These are phyloP conservation scores for Eudorina sp. DNA, from an alignment of 139 green algal genomes.

Conservation along the genomic window DNA sequence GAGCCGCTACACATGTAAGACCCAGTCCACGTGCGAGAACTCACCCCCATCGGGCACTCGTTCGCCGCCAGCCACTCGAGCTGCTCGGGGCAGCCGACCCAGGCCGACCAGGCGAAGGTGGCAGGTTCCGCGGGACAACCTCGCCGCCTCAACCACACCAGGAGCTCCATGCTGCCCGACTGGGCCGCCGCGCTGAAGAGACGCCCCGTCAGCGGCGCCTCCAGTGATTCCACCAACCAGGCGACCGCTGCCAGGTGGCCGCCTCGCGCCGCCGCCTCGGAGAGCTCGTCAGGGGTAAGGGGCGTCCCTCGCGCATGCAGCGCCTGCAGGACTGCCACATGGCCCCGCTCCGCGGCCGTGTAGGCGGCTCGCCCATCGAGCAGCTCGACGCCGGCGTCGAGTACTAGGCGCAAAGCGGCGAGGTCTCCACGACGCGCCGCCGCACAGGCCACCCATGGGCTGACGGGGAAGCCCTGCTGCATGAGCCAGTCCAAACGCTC, in stretches of 20 bases:
- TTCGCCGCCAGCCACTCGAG: constrained; percentile 14
- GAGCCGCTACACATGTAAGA: too few relatives aligned
- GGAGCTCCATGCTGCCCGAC: background rate
- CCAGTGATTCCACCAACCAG: background rate
- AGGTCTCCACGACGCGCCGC: background rate
- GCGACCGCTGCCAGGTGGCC: constrained; percentile 4
- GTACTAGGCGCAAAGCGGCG: background rate
- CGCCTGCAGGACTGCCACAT: background rate
- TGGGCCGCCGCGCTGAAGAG: background rate
- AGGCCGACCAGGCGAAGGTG: background rate
- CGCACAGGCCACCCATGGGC: background rate
- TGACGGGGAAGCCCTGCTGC: background rate
- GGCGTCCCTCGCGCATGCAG: background rate
- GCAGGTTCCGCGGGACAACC: background rate
- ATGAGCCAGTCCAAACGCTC: background rate
- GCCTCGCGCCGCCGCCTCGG: background rate
- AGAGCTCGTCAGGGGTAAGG: background rate
- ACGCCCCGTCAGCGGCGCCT: background rate
- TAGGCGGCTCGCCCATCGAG: background rate
- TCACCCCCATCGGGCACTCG: constrained; percentile 31
- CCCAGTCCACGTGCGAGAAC: too few relatives aligned
- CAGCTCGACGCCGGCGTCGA: background rate
- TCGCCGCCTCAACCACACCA: background rate
- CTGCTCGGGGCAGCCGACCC: constrained; percentile 1
- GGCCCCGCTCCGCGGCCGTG: background rate